These are phyloP conservation scores for Cicer yamashitae DNA, from an alignment of 306 rosid species.

Conservation along the genomic window DNA sequence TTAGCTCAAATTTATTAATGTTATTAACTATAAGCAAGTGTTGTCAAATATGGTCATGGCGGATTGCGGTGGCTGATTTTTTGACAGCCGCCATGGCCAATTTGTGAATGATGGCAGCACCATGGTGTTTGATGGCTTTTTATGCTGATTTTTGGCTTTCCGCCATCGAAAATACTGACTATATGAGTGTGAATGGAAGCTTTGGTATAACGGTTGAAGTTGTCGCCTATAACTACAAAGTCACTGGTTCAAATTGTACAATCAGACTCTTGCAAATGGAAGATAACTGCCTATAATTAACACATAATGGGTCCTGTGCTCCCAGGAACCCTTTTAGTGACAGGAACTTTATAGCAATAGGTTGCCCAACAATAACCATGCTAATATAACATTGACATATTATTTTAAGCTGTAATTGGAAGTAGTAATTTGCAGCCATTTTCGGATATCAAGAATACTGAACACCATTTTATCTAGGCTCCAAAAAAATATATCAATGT, in stretches of 20 bases:
- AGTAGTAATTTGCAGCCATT: conserved; percentile 22
- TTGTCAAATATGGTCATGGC: no score
- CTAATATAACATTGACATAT: conserved; percentile 10
- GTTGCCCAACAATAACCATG: neutral
- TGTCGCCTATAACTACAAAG: neutral
- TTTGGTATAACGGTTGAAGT: neutral
- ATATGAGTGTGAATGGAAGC: neutral
- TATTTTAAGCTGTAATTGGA: neutral
- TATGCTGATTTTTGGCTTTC: no score
- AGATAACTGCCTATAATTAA: neutral
- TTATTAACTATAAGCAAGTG: no score
- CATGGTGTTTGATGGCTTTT: no score
- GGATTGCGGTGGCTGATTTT: no score
- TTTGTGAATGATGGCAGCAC: no score
- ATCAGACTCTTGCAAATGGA: neutral
- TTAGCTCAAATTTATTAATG: neutral
- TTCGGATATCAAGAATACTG: neutral
- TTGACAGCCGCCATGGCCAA: no score
- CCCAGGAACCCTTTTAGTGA: neutral
- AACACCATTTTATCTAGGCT: conserved; percentile 9
- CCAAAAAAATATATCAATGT: neutral
- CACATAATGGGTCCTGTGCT: neutral
- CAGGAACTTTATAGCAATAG: neutral
- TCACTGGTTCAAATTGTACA: conserved; percentile 5
- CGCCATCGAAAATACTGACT: no score